Conservation (phyloP, 139 green algal species). For the Raphidocelis subcapitata region DNA sequence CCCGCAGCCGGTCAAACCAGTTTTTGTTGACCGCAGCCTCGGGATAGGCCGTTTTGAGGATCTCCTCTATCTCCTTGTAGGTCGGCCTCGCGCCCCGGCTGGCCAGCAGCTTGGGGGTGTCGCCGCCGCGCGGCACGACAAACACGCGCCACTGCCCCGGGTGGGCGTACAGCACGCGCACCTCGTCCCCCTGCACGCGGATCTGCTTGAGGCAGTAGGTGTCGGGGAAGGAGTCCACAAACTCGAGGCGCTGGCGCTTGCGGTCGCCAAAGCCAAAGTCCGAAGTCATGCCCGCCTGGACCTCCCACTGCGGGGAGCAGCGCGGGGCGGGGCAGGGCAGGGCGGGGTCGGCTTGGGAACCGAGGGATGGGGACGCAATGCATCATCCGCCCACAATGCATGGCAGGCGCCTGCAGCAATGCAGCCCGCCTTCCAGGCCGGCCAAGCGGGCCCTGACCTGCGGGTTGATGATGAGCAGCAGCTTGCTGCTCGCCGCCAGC, state of each 20-base stretch:
- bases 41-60: constrained; percentile 34
- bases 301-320: constrained; percentile 21
- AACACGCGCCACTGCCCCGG: constrained; percentile 21
- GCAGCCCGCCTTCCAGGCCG: no score
- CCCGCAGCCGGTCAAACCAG: constrained; percentile 44
- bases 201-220: constrained; percentile 72
- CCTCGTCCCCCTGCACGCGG: constrained; percentile 65
- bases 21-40: constrained; percentile 53
- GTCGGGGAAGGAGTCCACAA: constrained; percentile 61
- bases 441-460: no score
- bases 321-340: background rate
- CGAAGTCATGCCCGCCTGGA: constrained; percentile 19
- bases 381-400: background rate
- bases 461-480: constrained; percentile 81
- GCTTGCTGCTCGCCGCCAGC: constrained; percentile 37
- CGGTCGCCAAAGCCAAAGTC: constrained; percentile 69
- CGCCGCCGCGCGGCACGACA: background rate
- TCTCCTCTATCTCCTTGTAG: constrained; percentile 67
- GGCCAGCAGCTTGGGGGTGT: constrained; percentile 27
- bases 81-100: constrained; percentile 34
- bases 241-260: constrained; percentile 35
- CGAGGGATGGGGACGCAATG: background rate
- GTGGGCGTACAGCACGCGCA: constrained; percentile 41
- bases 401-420: no score
- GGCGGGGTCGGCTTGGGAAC: background rate